These are phyloP conservation scores for Hanseniaspora thailandica DNA, from an alignment of 805 yeast genomes.

Conservation along the genomic window DNA sequence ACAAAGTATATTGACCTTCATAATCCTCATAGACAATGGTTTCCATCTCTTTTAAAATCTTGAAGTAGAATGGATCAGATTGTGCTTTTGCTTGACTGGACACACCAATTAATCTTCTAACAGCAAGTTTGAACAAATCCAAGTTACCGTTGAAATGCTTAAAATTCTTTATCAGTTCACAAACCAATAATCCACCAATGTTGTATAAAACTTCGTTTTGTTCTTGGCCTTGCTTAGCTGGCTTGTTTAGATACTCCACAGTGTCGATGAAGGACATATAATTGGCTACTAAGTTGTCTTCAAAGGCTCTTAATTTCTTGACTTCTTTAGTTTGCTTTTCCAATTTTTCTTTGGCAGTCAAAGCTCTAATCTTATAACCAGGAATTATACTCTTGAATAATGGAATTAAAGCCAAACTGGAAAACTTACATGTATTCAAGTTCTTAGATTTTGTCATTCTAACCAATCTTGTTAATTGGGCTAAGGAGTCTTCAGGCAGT, in stretches of 20 bases:
- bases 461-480: conserved; percentile 51
- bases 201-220: conserved; percentile 34
- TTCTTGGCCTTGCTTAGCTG: conserved; percentile 28
- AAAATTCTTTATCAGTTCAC: conserved; percentile 57
- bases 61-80: conserved; percentile 38
- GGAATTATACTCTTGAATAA: conserved; percentile 81
- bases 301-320: conserved; percentile 63
- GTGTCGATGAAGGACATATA: conserved; percentile 57
- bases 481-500: conserved; percentile 77
- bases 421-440: conserved; percentile 53
- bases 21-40: conserved; percentile 67
- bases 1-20: conserved; percentile 69
- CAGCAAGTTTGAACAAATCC: conserved; percentile 57
- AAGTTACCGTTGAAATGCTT: conserved; percentile 70
- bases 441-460: conserved; percentile 60
- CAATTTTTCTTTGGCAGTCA: conserved; percentile 66
- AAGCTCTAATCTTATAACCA: conserved; percentile 71
- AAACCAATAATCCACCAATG: conserved; percentile 62
- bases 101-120: conserved; percentile 46
- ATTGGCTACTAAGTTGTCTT: conserved; percentile 59
- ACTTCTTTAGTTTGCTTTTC: conserved; percentile 80
- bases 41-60: conserved; percentile 56
- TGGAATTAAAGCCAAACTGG: conserved; percentile 69
- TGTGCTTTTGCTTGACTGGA: conserved; percentile 36
- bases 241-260: conserved; percentile 35